Evolutionary conservation across 2,329 filamentous ascomycete species (phyloP), one percentile per base, ranked within the genome.

Genomic region (Penicillium oxalicum): DNA sequence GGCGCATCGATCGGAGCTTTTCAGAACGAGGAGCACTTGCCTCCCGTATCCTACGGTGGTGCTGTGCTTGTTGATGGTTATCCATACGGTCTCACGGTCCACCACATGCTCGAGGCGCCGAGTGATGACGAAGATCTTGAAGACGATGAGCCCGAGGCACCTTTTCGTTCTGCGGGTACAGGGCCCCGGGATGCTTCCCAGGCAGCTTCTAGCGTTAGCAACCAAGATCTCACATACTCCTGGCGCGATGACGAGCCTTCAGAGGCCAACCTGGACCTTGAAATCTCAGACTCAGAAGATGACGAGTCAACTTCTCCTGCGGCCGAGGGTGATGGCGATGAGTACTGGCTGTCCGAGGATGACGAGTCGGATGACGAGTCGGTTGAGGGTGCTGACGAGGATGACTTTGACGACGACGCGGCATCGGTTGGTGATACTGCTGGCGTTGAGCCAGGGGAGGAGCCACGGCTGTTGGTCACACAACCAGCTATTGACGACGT

Each of bases 1-100:
- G 91, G 91, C 1, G 91, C 91, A 6, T 95, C 90, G 38, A 96
- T 97, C 50, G 91, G 91, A 5, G 91, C 91, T 0, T 96, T 88
- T 76, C 83, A 88, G 44, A 86, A 87, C 49, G 82, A 90, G 55
- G 83, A 87, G 39, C 91, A 96, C 63, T 75, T 96, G 2, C 90
- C 91, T 5, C 89, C 91, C 2, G 91, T 95, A 3, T 94, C 89
- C 29, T 90, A 95, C 57, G 91, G 91, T 9, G 91, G 91, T 7
- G 78, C 95, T 4, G 82, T 97, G 36, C 73, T 93, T 29, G 82
- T 97, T 1, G 90, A 97, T 62, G 83, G 87, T 47, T 83, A 86
- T 65, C 82, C 88, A 0, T 93, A 90, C 61, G 91, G 91, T 9
- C 93, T 97, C 88, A 96, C 89, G 24, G 91, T 97, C 0, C 91